phyloP scores from a whole-genome alignment of 2,329 filamentous ascomycete species.

The Rachicladosporium sp. region DNA sequence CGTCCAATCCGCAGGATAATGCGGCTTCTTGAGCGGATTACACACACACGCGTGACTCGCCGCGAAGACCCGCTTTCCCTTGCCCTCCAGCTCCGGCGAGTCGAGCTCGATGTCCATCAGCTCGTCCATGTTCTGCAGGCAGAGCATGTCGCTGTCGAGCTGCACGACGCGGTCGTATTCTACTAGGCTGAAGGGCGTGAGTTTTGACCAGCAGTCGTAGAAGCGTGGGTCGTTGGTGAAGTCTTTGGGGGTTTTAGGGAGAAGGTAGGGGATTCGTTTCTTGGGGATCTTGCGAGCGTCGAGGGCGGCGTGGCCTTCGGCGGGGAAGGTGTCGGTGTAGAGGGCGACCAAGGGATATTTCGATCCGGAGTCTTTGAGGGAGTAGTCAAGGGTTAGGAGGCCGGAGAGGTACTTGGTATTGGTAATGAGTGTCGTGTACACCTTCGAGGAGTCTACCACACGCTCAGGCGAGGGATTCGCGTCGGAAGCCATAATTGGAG shows the following conservation, averaged over 20 bases:
- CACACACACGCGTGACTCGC: conserved; percentile 77
- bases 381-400: conserved; percentile 68
- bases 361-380: conserved; percentile 52
- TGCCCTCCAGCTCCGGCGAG: conserved; percentile 36
- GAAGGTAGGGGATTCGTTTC: conserved; percentile 59
- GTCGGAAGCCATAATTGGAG: too few species aligned
- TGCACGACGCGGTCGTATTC: conserved; percentile 72
- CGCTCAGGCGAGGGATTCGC: conserved; percentile 15
- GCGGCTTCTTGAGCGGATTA: conserved; percentile 64
- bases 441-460: conserved; percentile 34
- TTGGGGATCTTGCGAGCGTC: conserved; percentile 55
- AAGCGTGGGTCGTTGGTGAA: conserved; percentile 71
- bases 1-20: conserved; percentile 66
- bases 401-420: conserved; percentile 72
- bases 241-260: conserved; percentile 52
- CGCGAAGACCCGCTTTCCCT: conserved; percentile 59
- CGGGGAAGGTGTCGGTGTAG: conserved; percentile 66
- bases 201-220: conserved; percentile 83
- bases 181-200: conserved; percentile 62
- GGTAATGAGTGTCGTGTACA: conserved; percentile 81
- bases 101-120: conserved; percentile 74
- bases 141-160: conserved; percentile 81
- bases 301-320: conserved; percentile 56
- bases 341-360: conserved; percentile 71
- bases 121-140: conserved; percentile 78